phyloP scores from a whole-genome alignment of 2,329 filamentous ascomycete species.

The Aspergillus sp. region DNA sequence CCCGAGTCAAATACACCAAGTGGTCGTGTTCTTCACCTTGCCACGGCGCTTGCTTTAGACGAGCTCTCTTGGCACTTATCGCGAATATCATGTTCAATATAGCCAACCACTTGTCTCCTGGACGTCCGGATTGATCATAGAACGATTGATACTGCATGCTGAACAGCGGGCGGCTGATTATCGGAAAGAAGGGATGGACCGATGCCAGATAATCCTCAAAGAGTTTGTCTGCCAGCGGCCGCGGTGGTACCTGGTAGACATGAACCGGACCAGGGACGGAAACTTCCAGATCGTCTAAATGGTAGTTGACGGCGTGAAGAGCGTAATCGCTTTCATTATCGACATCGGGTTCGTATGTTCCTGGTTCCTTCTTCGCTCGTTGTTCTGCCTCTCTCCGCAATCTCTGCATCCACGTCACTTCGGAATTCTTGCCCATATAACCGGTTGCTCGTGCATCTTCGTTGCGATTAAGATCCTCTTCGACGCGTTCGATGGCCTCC shows the following conservation, averaged over 20 bases:
- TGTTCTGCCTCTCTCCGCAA: slow-evolving; percentile 33
- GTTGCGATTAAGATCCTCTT: slow-evolving; percentile 38
- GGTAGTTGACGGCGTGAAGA: slow-evolving; percentile 33
- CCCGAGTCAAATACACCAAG: slow-evolving; percentile 38
- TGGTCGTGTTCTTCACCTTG: slow-evolving; percentile 37
- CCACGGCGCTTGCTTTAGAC: slow-evolving; percentile 38
- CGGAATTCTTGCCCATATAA: slow-evolving; percentile 42
- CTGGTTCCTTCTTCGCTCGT: slow-evolving; percentile 21
- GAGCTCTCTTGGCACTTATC: slow-evolving; percentile 38
- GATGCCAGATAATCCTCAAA: slow-evolving; percentile 38
- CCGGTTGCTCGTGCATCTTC: slow-evolving; percentile 33
- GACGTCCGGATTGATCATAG: slow-evolving; percentile 27
- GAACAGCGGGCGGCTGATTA: slow-evolving; percentile 38
- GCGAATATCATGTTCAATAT: slow-evolving; percentile 44
- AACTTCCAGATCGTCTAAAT: slow-evolving; percentile 40
- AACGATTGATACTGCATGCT: slow-evolving; percentile 35
- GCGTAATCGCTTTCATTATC: slow-evolving; percentile 26
- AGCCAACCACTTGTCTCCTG: slow-evolving; percentile 37
- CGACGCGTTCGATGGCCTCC: slow-evolving; percentile 40
- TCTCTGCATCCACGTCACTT: slow-evolving; percentile 41
- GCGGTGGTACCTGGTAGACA: slow-evolving; percentile 35
- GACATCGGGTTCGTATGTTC: slow-evolving; percentile 20
- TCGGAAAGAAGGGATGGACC: slow-evolving; percentile 39
- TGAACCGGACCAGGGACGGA: slow-evolving; percentile 35
- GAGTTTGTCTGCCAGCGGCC: slow-evolving; percentile 34